phyloP scores from a whole-genome alignment of 73 alveolate species.

The Loxodes magnus region DNA sequence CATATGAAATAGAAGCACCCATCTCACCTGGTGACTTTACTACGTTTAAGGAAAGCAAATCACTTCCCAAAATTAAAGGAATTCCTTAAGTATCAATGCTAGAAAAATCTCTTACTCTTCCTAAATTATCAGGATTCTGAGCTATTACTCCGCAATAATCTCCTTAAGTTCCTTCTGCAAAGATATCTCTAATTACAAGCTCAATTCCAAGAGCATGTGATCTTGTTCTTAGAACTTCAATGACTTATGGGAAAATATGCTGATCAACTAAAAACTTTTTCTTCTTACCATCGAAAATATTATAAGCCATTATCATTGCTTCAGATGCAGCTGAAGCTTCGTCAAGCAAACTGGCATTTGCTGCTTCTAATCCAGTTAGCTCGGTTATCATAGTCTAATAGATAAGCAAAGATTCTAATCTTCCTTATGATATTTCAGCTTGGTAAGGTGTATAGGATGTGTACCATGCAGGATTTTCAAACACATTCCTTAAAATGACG shows the following conservation, averaged over 20 bases:
- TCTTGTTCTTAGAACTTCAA: constrained; percentile 66
- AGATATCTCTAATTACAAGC: constrained; percentile 41
- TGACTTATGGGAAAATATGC: constrained; percentile 60
- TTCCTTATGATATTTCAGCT: constrained; percentile 93
- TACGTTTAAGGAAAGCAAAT: constrained; percentile 31
- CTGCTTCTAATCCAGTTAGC: constrained; percentile 53
- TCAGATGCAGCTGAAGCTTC: constrained; percentile 94
- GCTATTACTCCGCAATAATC: constrained; percentile 54
- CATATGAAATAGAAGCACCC: constrained; percentile 87
- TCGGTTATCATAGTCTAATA: constrained; percentile 78
- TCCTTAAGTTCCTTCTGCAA: constrained; percentile 36
- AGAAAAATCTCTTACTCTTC: constrained; percentile 47
- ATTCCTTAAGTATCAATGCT: constrained; percentile 17
- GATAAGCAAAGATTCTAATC: constrained; percentile 56
- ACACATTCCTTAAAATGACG: constrained; percentile 56
- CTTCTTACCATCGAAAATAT: constrained; percentile 34
- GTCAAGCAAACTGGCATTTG: constrained; percentile 89
- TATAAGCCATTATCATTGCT: constrained; percentile 73
- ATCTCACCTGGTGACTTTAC: constrained; percentile 67
- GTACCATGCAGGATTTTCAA: constrained; percentile 89
- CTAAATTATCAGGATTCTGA: constrained; percentile 52
- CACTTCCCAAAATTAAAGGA: constrained; percentile 33
- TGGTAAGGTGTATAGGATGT: constrained; percentile 95
- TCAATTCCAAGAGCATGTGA: constrained; percentile 71
- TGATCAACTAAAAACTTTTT: constrained; percentile 50